Evolutionary conservation across 441 rosid genomes (phyloP), one percentile per base, ranked within the genome.

Genomic region (Hypseocharis bilobata): DNA sequence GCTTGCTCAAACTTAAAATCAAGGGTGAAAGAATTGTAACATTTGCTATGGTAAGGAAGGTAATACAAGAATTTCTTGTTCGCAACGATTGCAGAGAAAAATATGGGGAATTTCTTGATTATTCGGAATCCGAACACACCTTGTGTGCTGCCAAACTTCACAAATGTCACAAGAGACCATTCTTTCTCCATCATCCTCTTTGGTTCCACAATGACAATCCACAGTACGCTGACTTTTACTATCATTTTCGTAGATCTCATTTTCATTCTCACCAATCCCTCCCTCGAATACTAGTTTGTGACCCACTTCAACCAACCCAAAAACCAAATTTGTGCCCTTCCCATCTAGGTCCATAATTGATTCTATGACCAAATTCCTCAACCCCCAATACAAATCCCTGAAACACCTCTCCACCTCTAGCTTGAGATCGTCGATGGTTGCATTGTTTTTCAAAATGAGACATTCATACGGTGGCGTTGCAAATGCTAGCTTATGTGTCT

Each of bases 71-170:
- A 92, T 88, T 73, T 83, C 88, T 62, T 83, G 81, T 60, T 92
- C 96, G 36, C 98, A 92, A 47, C 84, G 79, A 68, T 76, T 82
- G 85, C 96, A 92, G 30, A 92, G 84, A 79, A 85, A 92, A 29
- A 92, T 86, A 4, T 72, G 85, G 10, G 98, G 96, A 67, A 83
- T 76, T 64, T 88, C 84, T 66, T 86, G 83, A 64, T 77, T 68
- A 52, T 86, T 74, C 27, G 89, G 90, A 68, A 89, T 85, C 40
- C 78, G 66, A 74, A 80, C 88, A 62, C 98, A 89, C 67, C 89
- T 76, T 0, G 89, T 84, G 22, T 92, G 96, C 67, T 89, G 96
- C 96, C 96, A 84, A 56, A 85, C 88, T 64, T 88, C 89, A 70
- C 96, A 92, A 2, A 89, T 84, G 62, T 88, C 98, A 62, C 98